These are phyloP conservation scores for Henckelia pumila DNA, from an alignment of 257 asterid species.

Conservation along the genomic window DNA sequence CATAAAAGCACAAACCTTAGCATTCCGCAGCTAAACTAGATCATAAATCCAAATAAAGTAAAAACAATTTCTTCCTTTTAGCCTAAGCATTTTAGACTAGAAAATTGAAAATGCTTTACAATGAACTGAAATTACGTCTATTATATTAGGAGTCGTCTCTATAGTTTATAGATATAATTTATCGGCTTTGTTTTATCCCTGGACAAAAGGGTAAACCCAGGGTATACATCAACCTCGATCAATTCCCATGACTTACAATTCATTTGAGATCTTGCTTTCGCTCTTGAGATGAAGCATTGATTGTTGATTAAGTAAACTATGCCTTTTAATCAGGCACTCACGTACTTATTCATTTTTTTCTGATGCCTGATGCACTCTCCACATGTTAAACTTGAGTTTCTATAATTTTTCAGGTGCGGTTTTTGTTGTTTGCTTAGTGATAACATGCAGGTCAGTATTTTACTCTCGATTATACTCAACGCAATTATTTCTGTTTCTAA, in stretches of 20 bases:
- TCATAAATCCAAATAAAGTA: background rate
- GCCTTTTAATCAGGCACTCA: background rate
- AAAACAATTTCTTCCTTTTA: too few species aligned
- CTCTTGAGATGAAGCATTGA: background rate
- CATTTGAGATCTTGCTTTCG: background rate
- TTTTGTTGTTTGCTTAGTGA: constrained; percentile 77
- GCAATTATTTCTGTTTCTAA: constrained; percentile 16
- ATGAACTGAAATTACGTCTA: background rate
- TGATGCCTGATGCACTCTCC: background rate
- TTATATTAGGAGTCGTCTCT: background rate
- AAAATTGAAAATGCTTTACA: background rate
- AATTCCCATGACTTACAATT: background rate
- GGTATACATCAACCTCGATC: background rate
- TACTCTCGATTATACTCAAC: background rate
- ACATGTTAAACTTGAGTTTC: constrained; percentile 14
- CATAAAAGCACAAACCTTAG: background rate
- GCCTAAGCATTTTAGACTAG: background rate
- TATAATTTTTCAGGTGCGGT: constrained; percentile 71
- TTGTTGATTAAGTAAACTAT: too few species aligned
- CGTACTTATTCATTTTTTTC: background rate
- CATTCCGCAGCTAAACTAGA: background rate
- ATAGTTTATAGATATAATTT: too few species aligned
- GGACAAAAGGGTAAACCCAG: background rate
- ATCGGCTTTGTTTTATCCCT: too few species aligned
- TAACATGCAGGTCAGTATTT: constrained; percentile 80